Evolutionary conservation across 768 basidiomycete genomes (phyloP), one percentile per base, ranked within the genome.

Genomic region (Suillus variegatus): DNA sequence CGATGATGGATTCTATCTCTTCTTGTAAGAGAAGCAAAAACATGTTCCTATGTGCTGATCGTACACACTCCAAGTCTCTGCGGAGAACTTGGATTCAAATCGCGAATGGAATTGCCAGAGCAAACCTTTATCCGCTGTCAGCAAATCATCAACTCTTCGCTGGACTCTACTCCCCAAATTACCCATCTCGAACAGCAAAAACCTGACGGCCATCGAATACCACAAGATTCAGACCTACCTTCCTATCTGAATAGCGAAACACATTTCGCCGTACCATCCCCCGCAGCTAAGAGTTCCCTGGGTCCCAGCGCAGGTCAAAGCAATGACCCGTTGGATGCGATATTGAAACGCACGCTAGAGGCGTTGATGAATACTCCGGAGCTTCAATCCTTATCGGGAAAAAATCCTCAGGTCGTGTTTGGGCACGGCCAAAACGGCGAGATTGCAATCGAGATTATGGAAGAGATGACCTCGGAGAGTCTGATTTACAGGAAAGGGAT

Each of bases 61-160:
- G 88, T 99, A 65, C 92, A 98, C 75, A 97, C 97, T 0, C 96
- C 97, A 41, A 91, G 95, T 63, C 83, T 99, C 22, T 99, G 97
- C 73, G 87, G 89, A 65, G 91, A 96, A 71, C 95, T 95, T 20
- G 93, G 95, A 13, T 99, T 99, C 82, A 91, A 86, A 76, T 91
- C 92, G 63, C 86, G 82, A 40, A 83, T 83, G 55, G 89, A 92
- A 68, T 79, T 83, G 46, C 83, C 82, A 58, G 86, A 88, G 61
- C 91, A 93, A 69, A 82, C 88, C 13, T 78, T 84, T 70, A 89
- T 95, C 71, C 88, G 87, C 64, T 95, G 94, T 76, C 88, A 94
- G 56, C 88, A 94, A 77, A 83, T 95, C 67, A 82, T 94, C 25
- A 68, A 73, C 38, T 38, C 67, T 20, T 55, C 47, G 20, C 38